These are phyloP conservation scores for Cladobotryum protrusum DNA, from an alignment of 2,329 filamentous ascomycete genomes.

Conservation along the genomic window DNA sequence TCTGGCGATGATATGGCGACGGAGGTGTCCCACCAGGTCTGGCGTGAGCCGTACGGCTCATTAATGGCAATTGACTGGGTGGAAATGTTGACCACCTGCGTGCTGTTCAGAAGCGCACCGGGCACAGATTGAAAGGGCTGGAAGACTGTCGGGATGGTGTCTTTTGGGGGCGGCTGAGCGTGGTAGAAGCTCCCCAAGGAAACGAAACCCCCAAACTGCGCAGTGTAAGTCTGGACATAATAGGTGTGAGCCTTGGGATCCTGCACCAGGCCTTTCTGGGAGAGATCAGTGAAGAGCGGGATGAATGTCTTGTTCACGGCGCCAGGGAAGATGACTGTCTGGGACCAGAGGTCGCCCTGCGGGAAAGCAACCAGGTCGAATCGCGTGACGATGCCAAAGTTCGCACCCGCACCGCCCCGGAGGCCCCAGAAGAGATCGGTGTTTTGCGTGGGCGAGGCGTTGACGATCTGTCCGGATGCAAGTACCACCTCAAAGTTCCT, in stretches of 20 bases:
- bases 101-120: constrained; percentile 16
- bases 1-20: constrained; percentile 17
- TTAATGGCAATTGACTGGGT: constrained; percentile 18
- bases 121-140: constrained; percentile 17
- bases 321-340: constrained; percentile 14
- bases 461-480: constrained; percentile 37
- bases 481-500: constrained; percentile 22
- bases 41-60: constrained; percentile 19
- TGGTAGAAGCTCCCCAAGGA: constrained; percentile 15
- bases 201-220: constrained; percentile 6
- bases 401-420: constrained; percentile 35
- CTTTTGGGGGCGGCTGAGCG: constrained; percentile 8
- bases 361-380: constrained; percentile 24
- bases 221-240: constrained; percentile 12
- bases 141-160: constrained; percentile 18
- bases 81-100: constrained; percentile 20
- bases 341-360: constrained; percentile 25
- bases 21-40: constrained; percentile 26
- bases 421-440: constrained; percentile 40
- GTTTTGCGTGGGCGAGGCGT: constrained; percentile 27
- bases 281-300: constrained; percentile 10
- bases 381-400: constrained; percentile 32
- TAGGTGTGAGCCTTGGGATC: constrained; percentile 19
- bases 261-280: constrained; percentile 12
- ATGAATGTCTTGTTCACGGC: constrained; percentile 13